phyloP scores from a whole-genome alignment of 2,329 filamentous ascomycete species.

The Claviceps sp. region DNA sequence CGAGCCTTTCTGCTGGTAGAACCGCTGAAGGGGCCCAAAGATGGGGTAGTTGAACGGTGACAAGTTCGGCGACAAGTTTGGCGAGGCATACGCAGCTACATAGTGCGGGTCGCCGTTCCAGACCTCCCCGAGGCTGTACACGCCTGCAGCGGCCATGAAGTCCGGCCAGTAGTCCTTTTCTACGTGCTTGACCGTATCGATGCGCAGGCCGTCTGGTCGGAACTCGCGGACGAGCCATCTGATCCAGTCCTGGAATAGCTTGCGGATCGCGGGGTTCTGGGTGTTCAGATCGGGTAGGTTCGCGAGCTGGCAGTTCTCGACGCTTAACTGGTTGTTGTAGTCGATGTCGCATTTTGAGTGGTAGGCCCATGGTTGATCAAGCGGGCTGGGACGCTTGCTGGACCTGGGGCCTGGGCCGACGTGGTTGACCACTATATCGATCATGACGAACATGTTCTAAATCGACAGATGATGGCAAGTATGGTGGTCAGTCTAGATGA shows the following conservation, averaged over 20 bases:
- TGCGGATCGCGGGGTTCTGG: conserved; percentile 31
- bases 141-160: conserved; percentile 40
- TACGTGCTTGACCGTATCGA: conserved; percentile 51
- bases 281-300: conserved; percentile 51
- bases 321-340: conserved; percentile 35
- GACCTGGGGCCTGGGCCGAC: conserved; percentile 39
- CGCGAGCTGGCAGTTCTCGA: conserved; percentile 40
- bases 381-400: conserved; percentile 26
- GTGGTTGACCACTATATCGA: conserved; percentile 48
- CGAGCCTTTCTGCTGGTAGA: conserved; percentile 24
- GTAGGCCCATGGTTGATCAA: conserved; percentile 43
- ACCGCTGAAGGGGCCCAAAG: conserved; percentile 29
- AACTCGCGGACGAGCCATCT: conserved; percentile 43
- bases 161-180: conserved; percentile 42
- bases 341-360: conserved; percentile 46
- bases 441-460: conserved; percentile 39
- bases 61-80: conserved; percentile 23
- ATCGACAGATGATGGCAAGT: no score
- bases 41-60: conserved; percentile 48
- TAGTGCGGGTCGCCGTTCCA: conserved; percentile 38
- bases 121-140: conserved; percentile 49
- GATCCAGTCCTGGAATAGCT: conserved; percentile 46
- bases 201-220: conserved; percentile 46
- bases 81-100: conserved; percentile 34
- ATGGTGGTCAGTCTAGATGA: no score